Conservation (phyloP, 148 eudicot species). For the Persicaria maculosa region DNA sequence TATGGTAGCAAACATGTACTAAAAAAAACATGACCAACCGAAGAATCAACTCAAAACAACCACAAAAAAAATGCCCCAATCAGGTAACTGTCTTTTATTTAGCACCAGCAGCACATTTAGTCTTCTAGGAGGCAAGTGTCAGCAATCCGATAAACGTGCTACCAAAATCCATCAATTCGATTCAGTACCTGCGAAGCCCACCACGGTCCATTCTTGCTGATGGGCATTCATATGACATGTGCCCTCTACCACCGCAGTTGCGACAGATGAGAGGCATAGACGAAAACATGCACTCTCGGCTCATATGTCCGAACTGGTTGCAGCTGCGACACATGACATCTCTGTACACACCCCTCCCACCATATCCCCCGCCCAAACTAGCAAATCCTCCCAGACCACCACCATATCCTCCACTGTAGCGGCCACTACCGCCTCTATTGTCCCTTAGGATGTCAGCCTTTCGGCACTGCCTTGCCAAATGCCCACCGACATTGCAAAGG, state of each 20-base stretch:
- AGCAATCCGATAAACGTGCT: not conserved
- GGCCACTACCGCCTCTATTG: slow-evolving; percentile 33
- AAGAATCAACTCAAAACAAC: slow-evolving; percentile 2
- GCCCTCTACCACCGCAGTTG: slow-evolving; percentile 96
- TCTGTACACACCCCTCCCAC: slow-evolving; percentile 36
- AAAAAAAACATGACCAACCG: not conserved
- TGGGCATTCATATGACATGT: slow-evolving; percentile 75
- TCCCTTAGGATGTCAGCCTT: slow-evolving; percentile 37
- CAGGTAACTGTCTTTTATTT: not conserved
- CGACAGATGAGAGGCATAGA: slow-evolving; percentile 61
- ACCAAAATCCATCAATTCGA: not conserved
- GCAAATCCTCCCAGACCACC: slow-evolving; percentile 20
- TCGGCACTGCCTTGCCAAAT: slow-evolving; percentile 73
- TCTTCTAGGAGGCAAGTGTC: not conserved
- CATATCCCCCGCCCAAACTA: slow-evolving; percentile 10
- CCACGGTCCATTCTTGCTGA: slow-evolving; percentile 63
- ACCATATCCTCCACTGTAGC: slow-evolving; percentile 27
- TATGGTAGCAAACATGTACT: not conserved
- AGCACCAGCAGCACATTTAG: not conserved
- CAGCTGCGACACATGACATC: slow-evolving; percentile 66
- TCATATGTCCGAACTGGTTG: slow-evolving; percentile 88
- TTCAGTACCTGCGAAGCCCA: slow-evolving; percentile 63
- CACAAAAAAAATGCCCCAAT: not conserved
- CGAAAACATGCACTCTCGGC: slow-evolving; percentile 64
- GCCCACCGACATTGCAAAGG: slow-evolving; percentile 72